These are phyloP conservation scores for Fibroporia radiculosa DNA, from an alignment of 768 basidiomycete species.

Conservation along the genomic window DNA sequence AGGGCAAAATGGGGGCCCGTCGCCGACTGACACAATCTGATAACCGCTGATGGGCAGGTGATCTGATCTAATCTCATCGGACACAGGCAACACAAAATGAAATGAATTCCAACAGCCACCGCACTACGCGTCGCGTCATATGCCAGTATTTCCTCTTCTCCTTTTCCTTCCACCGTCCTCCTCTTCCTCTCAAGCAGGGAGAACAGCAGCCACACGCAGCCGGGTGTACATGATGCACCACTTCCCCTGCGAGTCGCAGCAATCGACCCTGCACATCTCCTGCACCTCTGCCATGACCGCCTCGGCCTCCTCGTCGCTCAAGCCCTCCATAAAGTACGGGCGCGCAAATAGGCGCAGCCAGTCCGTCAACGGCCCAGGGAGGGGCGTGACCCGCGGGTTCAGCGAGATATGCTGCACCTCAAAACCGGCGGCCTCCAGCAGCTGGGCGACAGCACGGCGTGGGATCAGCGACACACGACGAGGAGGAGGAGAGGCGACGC, in stretches of 20 bases:
- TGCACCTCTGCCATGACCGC: constrained; percentile 58
- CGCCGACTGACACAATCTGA: too few species aligned
- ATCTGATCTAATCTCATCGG: too few species aligned
- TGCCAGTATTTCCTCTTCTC: too few species aligned
- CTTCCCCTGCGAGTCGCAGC: constrained; percentile 46
- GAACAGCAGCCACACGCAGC: constrained; percentile 52
- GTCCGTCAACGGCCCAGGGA: constrained; percentile 44
- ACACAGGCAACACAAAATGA: too few species aligned
- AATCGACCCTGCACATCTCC: constrained; percentile 47
- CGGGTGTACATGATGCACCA: constrained; percentile 74
- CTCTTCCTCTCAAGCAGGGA: constrained; percentile 13
- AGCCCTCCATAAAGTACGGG: constrained; percentile 45
- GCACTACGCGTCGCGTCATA: too few species aligned
- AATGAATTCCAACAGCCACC: too few species aligned
- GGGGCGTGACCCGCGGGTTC: constrained; percentile 46
- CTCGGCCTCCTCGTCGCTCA: constrained; percentile 46
- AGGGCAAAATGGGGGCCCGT: too few species aligned
- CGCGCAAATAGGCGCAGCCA: constrained; percentile 68
- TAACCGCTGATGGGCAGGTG: too few species aligned
- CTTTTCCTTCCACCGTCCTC: too few species aligned
- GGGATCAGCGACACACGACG: neutral
- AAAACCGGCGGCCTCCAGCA: constrained; percentile 52
- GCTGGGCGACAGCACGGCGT: constrained; percentile 26
- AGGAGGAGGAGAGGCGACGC: constrained; percentile 8
- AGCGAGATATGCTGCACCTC: constrained; percentile 44